Conservation (phyloP, 208 protist genomes). For the Balamuthia mandrillaris region DNA sequence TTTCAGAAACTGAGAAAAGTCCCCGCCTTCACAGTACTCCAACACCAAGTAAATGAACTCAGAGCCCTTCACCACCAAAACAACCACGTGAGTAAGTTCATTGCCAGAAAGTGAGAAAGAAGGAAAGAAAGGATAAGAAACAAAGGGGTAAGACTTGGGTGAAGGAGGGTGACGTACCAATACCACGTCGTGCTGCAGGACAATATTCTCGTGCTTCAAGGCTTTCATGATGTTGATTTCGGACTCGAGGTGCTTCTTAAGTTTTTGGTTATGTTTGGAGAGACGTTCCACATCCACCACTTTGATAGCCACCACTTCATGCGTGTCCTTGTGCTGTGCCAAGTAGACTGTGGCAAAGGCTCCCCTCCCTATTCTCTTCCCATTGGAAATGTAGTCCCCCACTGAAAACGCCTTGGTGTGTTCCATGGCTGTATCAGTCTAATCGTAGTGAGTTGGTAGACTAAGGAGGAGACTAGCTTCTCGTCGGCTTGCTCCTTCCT, state of each 20-base stretch:
- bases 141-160: no score
- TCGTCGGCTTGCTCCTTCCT: no score
- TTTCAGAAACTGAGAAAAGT: slow-evolving; percentile 19
- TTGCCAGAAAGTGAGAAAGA: background rate
- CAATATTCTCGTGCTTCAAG: background rate
- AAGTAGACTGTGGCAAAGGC: slow-evolving; percentile 31
- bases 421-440: slow-evolving; percentile 9
- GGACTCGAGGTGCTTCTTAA: slow-evolving; percentile 7
- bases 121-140: no score
- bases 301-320: slow-evolving; percentile 21
- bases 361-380: slow-evolving; percentile 11
- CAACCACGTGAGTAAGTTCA: background rate
- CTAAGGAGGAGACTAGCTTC: no score
- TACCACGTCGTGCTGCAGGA: background rate
- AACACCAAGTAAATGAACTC: slow-evolving; percentile 36
- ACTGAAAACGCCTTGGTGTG: slow-evolving; percentile 20
- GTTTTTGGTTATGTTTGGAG: slow-evolving; percentile 1
- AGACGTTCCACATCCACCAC: slow-evolving; percentile 24
- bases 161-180: background rate
- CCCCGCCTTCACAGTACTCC: slow-evolving; percentile 17
- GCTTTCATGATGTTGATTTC: slow-evolving; percentile 23
- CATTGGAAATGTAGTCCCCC: background rate
- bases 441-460: no score
- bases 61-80: background rate
- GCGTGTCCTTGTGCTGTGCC: background rate